phyloP scores from a whole-genome alignment of 2,329 filamentous ascomycete genomes.

The Pseudohalonectria lignicola region DNA sequence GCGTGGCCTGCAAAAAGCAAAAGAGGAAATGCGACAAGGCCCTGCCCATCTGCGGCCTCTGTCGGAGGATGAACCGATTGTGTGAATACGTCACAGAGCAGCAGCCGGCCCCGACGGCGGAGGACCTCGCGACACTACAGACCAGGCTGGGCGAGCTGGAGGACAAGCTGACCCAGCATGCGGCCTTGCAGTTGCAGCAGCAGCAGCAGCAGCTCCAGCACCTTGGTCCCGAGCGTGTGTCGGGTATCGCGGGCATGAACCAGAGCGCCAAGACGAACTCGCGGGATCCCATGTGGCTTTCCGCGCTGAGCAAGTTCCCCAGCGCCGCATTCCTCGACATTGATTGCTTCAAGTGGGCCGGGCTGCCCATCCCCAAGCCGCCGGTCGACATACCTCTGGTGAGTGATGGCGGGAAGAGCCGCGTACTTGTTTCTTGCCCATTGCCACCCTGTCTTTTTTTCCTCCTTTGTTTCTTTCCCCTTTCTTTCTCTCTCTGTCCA shows the following conservation, averaged over 20 bases:
- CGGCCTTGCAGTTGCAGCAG: too few species aligned
- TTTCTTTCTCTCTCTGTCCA: background rate
- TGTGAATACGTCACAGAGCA: conserved; percentile 31
- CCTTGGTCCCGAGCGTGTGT: conserved; percentile 4
- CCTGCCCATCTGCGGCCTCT: conserved; percentile 34
- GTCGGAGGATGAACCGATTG: conserved; percentile 25
- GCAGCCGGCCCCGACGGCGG: conserved; percentile 21
- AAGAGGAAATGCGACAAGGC: conserved; percentile 42
- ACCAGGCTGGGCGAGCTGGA: conserved; percentile 26
- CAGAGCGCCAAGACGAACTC: too few species aligned
- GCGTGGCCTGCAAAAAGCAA: conserved; percentile 21
- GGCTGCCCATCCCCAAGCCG: conserved; percentile 25
- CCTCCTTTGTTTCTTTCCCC: too few species aligned
- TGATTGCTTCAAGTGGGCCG: conserved; percentile 22
- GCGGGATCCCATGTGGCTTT: too few species aligned
- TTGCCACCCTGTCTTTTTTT: too few species aligned
- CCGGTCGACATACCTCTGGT: conserved; percentile 25
- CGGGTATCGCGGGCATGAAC: conserved; percentile 10
- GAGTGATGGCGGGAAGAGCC: too few species aligned
- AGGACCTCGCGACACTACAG: conserved; percentile 26
- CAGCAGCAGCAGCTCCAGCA: background rate
- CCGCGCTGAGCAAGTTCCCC: too few species aligned
- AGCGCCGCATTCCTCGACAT: conserved; percentile 31
- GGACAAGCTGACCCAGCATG: conserved; percentile 15
- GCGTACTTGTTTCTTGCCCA: too few species aligned